phyloP scores from a whole-genome alignment of 768 basidiomycete genomes.

The Peribolospora baueri region DNA sequence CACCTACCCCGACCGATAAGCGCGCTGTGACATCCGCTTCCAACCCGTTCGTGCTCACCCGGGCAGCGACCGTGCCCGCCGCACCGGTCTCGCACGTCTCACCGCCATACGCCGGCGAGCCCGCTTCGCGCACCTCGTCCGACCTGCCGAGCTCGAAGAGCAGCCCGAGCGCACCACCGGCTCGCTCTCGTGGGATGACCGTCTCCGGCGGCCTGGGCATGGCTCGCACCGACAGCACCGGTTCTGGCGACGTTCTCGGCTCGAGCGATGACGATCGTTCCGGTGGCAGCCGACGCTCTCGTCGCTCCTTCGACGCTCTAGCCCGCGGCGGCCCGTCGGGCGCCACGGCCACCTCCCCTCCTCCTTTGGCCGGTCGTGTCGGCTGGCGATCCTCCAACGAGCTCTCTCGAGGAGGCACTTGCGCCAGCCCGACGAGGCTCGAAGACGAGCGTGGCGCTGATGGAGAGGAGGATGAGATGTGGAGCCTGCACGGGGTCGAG shows the following conservation, averaged over 20 bases:
- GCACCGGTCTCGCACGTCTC: slow-evolving; percentile 1
- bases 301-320: neutral
- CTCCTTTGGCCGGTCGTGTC: neutral
- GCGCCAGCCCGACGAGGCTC: slow-evolving; percentile 12
- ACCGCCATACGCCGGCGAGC: neutral
- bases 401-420: neutral
- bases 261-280: neutral
- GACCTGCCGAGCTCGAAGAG: neutral
- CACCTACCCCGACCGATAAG: neutral
- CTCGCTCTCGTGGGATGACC: neutral
- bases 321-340: neutral
- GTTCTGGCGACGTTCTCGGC: neutral
- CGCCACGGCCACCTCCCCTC: neutral
- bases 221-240: neutral
- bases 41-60: slow-evolving; percentile 1
- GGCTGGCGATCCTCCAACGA: neutral
- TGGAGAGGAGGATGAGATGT: slow-evolving; percentile 25
- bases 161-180: neutral
- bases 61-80: neutral
- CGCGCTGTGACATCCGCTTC: neutral
- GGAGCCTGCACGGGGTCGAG: slow-evolving; percentile 67
- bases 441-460: slow-evolving; percentile 21
- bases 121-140: neutral
- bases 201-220: neutral
- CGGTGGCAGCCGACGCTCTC: neutral